phyloP scores from a whole-genome alignment of 192 early-diverging fungal species.

The Coemansia sp. region DNA sequence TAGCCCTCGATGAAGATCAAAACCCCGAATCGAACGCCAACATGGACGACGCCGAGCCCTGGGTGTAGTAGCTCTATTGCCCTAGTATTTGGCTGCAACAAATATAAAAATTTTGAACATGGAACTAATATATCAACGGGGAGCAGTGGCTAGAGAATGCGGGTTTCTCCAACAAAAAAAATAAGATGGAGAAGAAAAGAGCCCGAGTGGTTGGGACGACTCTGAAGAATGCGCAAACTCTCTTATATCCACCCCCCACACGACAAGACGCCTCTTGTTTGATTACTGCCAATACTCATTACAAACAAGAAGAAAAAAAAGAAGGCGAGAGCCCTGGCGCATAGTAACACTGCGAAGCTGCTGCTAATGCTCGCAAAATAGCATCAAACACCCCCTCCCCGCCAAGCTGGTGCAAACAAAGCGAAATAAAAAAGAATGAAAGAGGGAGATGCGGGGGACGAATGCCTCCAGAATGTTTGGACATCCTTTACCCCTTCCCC shows the following conservation, averaged over 20 bases:
- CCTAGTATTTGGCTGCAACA: no score
- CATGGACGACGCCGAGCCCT: constrained; percentile 49
- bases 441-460: neutral
- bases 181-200: neutral
- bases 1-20: constrained; percentile 61
- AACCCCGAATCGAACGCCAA: constrained; percentile 34
- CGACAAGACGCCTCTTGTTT: neutral
- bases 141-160: neutral
- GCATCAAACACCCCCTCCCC: neutral
- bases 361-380: neutral
- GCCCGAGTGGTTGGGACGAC: neutral
- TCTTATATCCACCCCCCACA: neutral
- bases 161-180: neutral
- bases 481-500: neutral
- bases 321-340: neutral
- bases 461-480: neutral
- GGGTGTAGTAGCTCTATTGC: constrained; percentile 22
- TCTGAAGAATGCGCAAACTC: neutral
- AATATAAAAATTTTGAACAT: no score
- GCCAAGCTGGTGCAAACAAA: neutral
- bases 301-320: neutral
- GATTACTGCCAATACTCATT: neutral
- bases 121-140: no score
- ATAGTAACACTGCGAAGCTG: neutral
- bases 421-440: no score